These are phyloP conservation scores for Prototheca wickerhamii DNA, from an alignment of 163 green algal species.

Conservation along the genomic window DNA sequence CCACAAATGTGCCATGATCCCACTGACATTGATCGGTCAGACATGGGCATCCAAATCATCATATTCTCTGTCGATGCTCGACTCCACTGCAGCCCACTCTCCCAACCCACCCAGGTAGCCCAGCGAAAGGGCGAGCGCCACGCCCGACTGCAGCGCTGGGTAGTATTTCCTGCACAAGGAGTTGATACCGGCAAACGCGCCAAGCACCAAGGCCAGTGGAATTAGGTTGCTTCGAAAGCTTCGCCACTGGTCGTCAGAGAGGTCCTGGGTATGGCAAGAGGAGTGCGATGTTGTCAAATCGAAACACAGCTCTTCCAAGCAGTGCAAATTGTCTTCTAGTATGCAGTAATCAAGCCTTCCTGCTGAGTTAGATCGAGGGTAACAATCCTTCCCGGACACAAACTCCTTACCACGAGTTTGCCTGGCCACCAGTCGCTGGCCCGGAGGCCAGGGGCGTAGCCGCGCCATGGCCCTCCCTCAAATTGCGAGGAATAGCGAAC, in stretches of 20 bases:
- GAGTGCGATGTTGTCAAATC: no score
- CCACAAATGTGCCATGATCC: no score
- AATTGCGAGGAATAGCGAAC: slow-evolving; percentile 19
- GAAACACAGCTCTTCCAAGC: no score
- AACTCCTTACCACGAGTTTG: not conserved
- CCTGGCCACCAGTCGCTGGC: slow-evolving; percentile 10
- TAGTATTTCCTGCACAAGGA: not conserved
- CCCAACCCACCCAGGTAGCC: no score
- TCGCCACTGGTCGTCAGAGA: slow-evolving; percentile 76
- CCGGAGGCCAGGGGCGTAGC: slow-evolving; percentile 29
- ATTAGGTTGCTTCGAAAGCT: slow-evolving; percentile 40
- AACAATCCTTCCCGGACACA: slow-evolving; percentile 6
- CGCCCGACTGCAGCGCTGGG: not conserved
- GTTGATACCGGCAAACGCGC: not conserved
- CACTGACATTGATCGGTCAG: no score
- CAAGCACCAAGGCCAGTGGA: not conserved
- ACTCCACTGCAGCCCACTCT: no score
- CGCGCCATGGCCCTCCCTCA: slow-evolving; percentile 18
- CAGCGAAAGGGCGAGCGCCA: not conserved
- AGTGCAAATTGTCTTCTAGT: no score
- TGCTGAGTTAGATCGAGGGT: no score
- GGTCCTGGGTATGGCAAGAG: slow-evolving; percentile 31
- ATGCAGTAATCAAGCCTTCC: no score
- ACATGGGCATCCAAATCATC: no score
- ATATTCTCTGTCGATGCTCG: no score